phyloP scores from a whole-genome alignment of 805 yeast species.

The Peterozyma xylosa region DNA sequence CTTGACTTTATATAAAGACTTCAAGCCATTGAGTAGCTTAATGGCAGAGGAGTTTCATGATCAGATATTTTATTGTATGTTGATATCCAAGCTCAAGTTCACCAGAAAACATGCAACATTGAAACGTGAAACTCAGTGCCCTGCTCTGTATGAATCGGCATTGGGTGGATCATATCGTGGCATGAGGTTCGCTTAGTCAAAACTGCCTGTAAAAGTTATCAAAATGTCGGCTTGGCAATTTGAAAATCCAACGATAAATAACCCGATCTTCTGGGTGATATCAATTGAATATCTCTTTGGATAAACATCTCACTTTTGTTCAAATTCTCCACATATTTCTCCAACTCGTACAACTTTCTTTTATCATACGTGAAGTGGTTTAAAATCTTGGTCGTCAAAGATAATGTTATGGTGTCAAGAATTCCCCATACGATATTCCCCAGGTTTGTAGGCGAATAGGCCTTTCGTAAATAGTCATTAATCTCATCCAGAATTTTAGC shows the following conservation, averaged over 20 bases:
- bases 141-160: no score
- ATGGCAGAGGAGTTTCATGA: no score
- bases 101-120: no score
- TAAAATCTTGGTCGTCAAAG: constrained; percentile 30
- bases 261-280: constrained; percentile 46
- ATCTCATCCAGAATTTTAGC: constrained; percentile 30
- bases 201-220: no score
- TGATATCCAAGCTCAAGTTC: no score
- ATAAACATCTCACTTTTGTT: constrained; percentile 19
- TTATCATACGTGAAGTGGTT: constrained; percentile 19
- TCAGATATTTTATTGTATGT: no score
- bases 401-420: constrained; percentile 32
- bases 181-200: no score
- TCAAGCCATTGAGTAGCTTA: no score
- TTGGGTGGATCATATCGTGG: no score
- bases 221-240: constrained; percentile 33
- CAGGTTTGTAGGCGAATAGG: constrained; percentile 29
- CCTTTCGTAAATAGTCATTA: constrained; percentile 32
- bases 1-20: no score
- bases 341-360: constrained; percentile 29
- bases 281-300: constrained; percentile 25
- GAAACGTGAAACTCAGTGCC: no score
- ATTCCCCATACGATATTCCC: constrained; percentile 33
- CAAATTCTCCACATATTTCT: constrained; percentile 26
- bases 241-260: constrained; percentile 52